Base-by-base conservation (phyloP, 176 grass and related monocot genomes). In the Musa schizocarpa region DNA sequence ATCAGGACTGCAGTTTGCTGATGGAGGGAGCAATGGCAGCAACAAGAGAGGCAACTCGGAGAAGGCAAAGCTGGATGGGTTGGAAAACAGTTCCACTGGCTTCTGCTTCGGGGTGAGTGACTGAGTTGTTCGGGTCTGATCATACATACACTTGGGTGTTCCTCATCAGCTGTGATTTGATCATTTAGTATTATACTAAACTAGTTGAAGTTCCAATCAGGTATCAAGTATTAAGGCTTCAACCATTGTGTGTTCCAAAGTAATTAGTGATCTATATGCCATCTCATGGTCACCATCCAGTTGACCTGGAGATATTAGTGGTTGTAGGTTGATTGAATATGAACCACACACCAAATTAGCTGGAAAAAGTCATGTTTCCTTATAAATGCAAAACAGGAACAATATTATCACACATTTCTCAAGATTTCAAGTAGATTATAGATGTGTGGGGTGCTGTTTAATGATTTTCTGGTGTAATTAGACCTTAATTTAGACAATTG, bases 51-150 rank as follows among this genome's bases (percentile, higher is more conserved):
- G 81, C 50, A 87, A 81, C 29, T 77, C 81, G 13, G 53, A 70
- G 11, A 92, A 84, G 63, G 79, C 83, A 51, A 87, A 76, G 55
- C 63, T 84, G 24, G 87, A 74, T 21, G 86, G 85, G 65, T 68
- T 53, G 51, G 78, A 69, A 51, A 11, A 50, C 0, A 80, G 62
- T 27, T 17, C 67, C 0, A 53, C 49, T 29, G 64, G 61, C 9
- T 96, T 96, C 73, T 96, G 89, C 83, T 88, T 96, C 74, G 89
- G 89, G 85, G 92, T 92, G 84, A 96, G 85, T 65, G 14, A 27
- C 21, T 50, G 50, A 34, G 29, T 52, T 14, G 7, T 2, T 70
- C 5, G 19, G 17, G 9, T 70, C 34, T 43, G 34, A 43, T 43
- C 34, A 43, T 5, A 43, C 34, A 43, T 5, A 43, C 34, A 43